phyloP scores from a whole-genome alignment of 2,329 filamentous ascomycete genomes.

The Ophiocordyceps polyrhachis-furcata region DNA sequence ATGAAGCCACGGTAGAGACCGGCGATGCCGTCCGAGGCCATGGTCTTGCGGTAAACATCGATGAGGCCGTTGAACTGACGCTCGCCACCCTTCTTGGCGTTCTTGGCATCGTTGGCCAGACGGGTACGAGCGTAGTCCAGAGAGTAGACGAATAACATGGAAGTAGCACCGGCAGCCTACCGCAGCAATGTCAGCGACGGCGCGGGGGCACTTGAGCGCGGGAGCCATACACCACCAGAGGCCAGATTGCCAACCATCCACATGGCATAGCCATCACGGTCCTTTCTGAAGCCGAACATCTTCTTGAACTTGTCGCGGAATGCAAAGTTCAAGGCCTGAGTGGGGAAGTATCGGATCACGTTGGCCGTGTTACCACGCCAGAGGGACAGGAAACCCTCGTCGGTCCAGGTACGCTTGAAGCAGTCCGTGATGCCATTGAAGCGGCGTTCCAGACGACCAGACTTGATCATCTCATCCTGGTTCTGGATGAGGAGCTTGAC shows the following conservation, averaged over 20 bases:
- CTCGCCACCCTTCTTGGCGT: conserved; percentile 86
- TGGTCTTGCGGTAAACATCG: conserved; percentile 99
- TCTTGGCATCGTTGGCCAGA: conserved; percentile 99
- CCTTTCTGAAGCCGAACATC: conserved; percentile 99
- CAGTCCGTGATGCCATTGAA: conserved; percentile 89
- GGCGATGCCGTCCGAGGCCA: conserved; percentile 93
- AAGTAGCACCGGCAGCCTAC: conserved; percentile 94
- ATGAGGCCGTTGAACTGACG: conserved; percentile 99
- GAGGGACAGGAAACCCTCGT: conserved; percentile 86
- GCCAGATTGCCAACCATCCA: conserved; percentile 99
- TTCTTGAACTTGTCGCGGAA: conserved; percentile 99
- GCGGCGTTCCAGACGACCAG: conserved; percentile 93
- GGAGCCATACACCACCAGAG: conserved; percentile 82
- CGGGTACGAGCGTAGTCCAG: conserved; percentile 99
- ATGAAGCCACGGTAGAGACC: conserved; percentile 99
- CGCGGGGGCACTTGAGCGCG: not conserved
- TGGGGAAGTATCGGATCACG: conserved; percentile 99
- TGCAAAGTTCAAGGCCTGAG: conserved; percentile 99
- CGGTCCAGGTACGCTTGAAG: conserved; percentile 77
- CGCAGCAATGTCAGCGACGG: conserved; percentile 2
- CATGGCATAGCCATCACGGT: conserved; percentile 91
- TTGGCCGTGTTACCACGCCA: conserved; percentile 99
- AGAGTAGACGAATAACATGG: conserved; percentile 99
- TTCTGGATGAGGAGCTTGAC: conserved; percentile 99
- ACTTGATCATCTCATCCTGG: conserved; percentile 99